Percentiles rank a stretch among this genome's conserved stretches.
These are phyloP conservation scores for Solanum raphanifolium DNA, from an alignment of 257 asterid genomes.

Conservation along the genomic window DNA sequence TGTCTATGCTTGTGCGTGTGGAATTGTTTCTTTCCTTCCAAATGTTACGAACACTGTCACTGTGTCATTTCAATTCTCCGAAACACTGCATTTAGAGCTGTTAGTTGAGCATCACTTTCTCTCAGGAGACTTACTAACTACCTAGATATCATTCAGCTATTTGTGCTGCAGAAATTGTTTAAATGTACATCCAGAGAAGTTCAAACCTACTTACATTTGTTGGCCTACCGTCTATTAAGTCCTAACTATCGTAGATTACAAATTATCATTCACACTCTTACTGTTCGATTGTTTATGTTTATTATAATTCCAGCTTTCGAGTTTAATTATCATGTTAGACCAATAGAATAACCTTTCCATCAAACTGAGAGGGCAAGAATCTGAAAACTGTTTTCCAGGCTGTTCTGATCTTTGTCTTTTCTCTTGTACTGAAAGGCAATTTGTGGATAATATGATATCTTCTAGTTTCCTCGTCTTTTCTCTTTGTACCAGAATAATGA, in stretches of 20 bases:
- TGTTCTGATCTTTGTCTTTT: background rate
- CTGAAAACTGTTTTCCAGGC: background rate
- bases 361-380: background rate
- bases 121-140: background rate
- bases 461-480: background rate
- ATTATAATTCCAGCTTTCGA: background rate
- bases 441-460: background rate
- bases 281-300: background rate
- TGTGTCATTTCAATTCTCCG: background rate
- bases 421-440: background rate
- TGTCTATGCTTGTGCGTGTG: background rate
- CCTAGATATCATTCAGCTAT: background rate
- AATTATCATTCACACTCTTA: background rate
- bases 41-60: background rate
- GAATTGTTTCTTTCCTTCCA: slow-evolving; percentile 1
- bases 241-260: background rate
- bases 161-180: background rate
- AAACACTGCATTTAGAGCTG: slow-evolving; percentile 2
- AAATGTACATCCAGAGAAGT: slow-evolving; percentile 6
- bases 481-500: background rate
- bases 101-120: background rate
- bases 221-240: slow-evolving; percentile 23
- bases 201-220: slow-evolving; percentile 10
- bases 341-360: background rate
- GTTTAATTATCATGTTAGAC: background rate